Base-by-base conservation (phyloP, 2,329 filamentous ascomycete species). In the Penicillium sp. region DNA sequence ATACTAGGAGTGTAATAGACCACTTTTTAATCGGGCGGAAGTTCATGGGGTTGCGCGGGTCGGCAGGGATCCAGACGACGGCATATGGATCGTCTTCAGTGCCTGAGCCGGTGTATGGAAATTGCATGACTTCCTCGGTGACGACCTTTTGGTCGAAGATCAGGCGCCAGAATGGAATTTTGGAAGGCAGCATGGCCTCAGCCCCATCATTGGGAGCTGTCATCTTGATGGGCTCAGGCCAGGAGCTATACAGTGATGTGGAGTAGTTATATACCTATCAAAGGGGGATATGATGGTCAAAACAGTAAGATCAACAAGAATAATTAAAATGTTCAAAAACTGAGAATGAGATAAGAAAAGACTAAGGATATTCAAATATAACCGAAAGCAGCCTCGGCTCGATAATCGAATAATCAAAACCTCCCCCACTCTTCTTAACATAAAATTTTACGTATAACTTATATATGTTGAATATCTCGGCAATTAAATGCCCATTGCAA, bases 41-140 rank as follows among this genome's bases (percentile, higher is more conserved):
- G 47, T 78, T 76, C 79, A 87, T 82, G 0, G 88, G 87, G 70
- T 91, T 88, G 62, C 84, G 82, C 8, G 82, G 81, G 70, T 92
- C 89, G 50, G 84, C 73, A 23, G 83, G 81, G 21, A 90, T 81
- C 75, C 87, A 92, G 53, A 84, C 82, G 61, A 91, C 87, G 34
- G 86, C 74, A 61, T 83, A 91, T 1, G 89, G 89, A 40, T 87
- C 83, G 39, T 87, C 83, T 13, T 79, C 70, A 2, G 88, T 91
- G 58, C 89, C 89, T 13, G 80, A 72, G 21, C 87, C 87, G 16
- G 73, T 68, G 64, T 88, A 89, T 2, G 74, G 69, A 70, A 83
- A 77, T 50, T 82, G 75, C 46, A 86, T 72, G 13, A 87, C 81
- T 53, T 81, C 79, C 43, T 81, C 76, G 0, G 81, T 86, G 50